Evolutionary conservation across 768 basidiomycete species (phyloP).

Genomic region (Tulasnella calospora): DNA sequence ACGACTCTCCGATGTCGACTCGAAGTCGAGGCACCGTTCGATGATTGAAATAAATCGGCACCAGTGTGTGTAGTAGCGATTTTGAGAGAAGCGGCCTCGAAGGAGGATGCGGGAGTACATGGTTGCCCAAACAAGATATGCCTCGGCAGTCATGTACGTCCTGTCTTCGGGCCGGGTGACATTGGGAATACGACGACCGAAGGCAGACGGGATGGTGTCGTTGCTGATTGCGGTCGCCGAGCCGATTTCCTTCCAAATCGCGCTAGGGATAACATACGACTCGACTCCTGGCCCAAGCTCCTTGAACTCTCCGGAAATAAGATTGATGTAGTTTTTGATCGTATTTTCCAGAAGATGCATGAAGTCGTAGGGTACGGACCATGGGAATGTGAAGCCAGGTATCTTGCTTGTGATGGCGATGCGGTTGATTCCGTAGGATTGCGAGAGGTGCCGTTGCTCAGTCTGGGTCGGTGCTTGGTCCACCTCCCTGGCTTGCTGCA

Average conservation of each 20-base stretch:
- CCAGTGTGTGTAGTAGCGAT: slow-evolving; percentile 38
- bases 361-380: slow-evolving; percentile 46
- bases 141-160: not conserved
- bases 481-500: not conserved
- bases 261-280: not conserved
- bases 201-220: not conserved
- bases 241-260: slow-evolving; percentile 10
- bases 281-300: slow-evolving; percentile 36
- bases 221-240: not conserved
- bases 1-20: slow-evolving; percentile 33
- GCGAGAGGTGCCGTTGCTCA: slow-evolving; percentile 27
- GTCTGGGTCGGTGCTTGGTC: slow-evolving; percentile 21
- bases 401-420: slow-evolving; percentile 37
- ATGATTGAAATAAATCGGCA: slow-evolving; percentile 40
- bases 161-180: not conserved
- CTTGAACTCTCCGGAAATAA: slow-evolving; percentile 45
- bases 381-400: slow-evolving; percentile 36
- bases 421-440: slow-evolving; percentile 39
- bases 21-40: slow-evolving; percentile 34
- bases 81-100: not conserved
- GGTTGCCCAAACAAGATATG: not conserved
- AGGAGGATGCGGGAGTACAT: not conserved
- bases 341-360: slow-evolving; percentile 51
- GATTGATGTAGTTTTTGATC: slow-evolving; percentile 39
- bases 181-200: slow-evolving; percentile 15